A percentile compares a stretch with the other conserved stretches of the same genome.
phyloP scores from a whole-genome alignment of 129 eudicot species.

The Escallonia rubra region DNA sequence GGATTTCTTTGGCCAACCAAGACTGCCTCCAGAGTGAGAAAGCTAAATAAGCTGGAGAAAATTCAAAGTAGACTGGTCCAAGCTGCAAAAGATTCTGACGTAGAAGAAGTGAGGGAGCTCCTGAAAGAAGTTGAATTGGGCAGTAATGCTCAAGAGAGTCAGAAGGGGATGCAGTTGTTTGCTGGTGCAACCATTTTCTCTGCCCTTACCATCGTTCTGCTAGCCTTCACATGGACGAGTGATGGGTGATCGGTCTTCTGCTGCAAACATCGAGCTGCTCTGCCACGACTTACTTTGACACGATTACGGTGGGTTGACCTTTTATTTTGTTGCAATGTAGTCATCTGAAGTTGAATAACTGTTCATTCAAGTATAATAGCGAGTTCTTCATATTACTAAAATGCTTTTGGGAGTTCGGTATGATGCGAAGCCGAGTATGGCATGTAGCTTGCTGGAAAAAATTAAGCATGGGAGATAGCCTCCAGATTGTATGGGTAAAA shows the following conservation, averaged over 20 bases:
- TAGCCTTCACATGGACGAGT: conserved; percentile 66
- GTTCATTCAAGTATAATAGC: too few relatives aligned
- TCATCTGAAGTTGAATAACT: too few relatives aligned
- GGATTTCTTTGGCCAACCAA: conserved; percentile 76
- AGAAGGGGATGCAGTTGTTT: conserved; percentile 63
- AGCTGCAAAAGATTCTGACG: conserved; percentile 91
- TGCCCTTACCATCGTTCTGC: conserved; percentile 57
- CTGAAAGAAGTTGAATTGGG: conserved; percentile 60
- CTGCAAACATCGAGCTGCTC: background rate
- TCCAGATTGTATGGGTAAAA: too few relatives aligned
- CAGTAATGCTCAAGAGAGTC: conserved; percentile 21
- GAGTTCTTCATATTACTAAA: too few relatives aligned
- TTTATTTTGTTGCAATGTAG: background rate
- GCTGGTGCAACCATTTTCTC: conserved; percentile 64
- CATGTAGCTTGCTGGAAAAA: too few relatives aligned
- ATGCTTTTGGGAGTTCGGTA: too few relatives aligned
- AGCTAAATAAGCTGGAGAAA: conserved; percentile 60
- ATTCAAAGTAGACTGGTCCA: conserved; percentile 55
- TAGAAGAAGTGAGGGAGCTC: conserved; percentile 62
- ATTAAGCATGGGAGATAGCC: too few relatives aligned
- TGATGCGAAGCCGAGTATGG: too few relatives aligned
- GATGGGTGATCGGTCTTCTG: conserved; percentile 49
- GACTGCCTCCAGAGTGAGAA: conserved; percentile 31
- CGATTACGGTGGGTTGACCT: background rate
- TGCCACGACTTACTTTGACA: background rate